Base-by-base conservation (phyloP, 331 rosid species). In the Saraca asoca region DNA sequence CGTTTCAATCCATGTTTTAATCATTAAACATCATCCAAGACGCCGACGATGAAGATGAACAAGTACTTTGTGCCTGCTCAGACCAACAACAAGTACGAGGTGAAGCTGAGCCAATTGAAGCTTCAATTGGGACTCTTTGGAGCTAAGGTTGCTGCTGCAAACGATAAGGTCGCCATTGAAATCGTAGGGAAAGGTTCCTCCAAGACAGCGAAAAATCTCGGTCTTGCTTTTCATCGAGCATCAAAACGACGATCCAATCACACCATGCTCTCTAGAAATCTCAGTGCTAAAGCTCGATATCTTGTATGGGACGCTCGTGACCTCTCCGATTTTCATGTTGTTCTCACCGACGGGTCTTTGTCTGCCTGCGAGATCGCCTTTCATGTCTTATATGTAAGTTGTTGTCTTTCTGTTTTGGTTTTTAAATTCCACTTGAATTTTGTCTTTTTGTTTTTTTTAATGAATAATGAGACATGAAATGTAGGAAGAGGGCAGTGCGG, bases 321-420 rank as follows among this genome's bases (percentile, higher is more conserved):
- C 55, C 70, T 84, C 46, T 77, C 76, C 31, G 73, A 17, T 31
- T 82, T 86, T 1, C 60, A 65, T 29, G 64, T 81, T 17, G 12
- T 42, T 2, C 33, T 72, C 50, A 70, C 64, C 52, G 72, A 76
- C 3, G 38, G 8, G 5, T 48, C 77, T 7, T 7, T 56, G 15
- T 60, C 61, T 62, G 56, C 65, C 34, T 86, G 78, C 73, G 42
- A 81, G 6, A 20, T 87, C 14, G 51, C 56, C 15, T 82, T 91
- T 71, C 72, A 64, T 55, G 81, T 91, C 50, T 78, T 86, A 57
- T 69, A 71, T 73, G 97, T 91, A 75, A 72, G 74, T 58, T 53
- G 0, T 2, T 19, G 6, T 4, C 11, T 64, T 1, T 39, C 6
- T n/a, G 8, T 37, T 24, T 9, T 2, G 10, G 10, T 4, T 0